Evolutionary conservation across 305 asterid genomes (phyloP).

Genomic region (Plantago coronopus): DNA sequence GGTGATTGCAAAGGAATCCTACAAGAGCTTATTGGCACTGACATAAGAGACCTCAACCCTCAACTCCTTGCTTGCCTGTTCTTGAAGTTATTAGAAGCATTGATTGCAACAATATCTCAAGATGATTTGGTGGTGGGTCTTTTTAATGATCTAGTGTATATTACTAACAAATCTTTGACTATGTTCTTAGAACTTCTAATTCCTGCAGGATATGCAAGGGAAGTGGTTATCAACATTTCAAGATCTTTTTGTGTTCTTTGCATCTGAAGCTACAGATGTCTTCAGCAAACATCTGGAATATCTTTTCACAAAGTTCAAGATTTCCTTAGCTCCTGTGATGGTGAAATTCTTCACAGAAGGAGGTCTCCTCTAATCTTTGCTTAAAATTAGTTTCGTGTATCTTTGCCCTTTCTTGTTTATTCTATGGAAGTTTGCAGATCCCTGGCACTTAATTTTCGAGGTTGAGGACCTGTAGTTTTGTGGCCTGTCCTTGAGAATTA

Average conservation of each 20-base stretch:
- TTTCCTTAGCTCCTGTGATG: conserved; percentile 40
- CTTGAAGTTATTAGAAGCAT: conserved; percentile 61
- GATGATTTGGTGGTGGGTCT: conserved; percentile 48
- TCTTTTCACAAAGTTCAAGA: conserved; percentile 53
- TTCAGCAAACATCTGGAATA: conserved; percentile 55
- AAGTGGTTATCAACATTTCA: conserved; percentile 51
- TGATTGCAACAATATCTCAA: conserved; percentile 40
- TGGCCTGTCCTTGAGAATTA: background rate
- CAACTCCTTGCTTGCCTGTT: conserved; percentile 63
- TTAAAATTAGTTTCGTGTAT: conserved; percentile 8
- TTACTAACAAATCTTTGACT: conserved; percentile 5
- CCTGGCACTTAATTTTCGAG: background rate
- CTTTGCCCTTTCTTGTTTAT: conserved; percentile 1
- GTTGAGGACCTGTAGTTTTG: background rate
- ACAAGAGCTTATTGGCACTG: conserved; percentile 39
- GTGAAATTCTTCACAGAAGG: conserved; percentile 59
- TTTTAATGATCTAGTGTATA: conserved; percentile 14
- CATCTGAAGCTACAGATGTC: conserved; percentile 45
- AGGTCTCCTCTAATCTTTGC: conserved; percentile 43
- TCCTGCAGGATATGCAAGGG: conserved; percentile 58
- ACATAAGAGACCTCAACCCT: conserved; percentile 46
- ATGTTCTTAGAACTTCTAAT: conserved; percentile 20
- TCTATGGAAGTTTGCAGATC: background rate
- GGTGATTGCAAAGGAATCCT: conserved; percentile 51
- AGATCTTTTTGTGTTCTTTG: conserved; percentile 64